Evolutionary conservation across 2,329 filamentous ascomycete species (phyloP), one percentile per base, ranked within the genome.

Genomic region (Gnomoniopsis smithogilvyi): DNA sequence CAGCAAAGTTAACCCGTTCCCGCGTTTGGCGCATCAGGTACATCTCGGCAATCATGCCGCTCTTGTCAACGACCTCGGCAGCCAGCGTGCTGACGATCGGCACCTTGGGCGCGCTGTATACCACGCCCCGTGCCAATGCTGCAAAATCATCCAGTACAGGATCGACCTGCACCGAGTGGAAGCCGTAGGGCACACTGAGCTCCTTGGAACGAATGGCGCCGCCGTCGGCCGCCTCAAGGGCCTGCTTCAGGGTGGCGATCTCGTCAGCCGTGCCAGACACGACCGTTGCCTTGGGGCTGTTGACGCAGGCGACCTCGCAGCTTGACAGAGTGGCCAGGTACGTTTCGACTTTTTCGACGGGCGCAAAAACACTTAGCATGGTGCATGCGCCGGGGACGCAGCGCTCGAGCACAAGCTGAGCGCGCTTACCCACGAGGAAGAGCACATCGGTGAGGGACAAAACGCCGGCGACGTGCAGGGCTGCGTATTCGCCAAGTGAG

Each of bases 401-500:
- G 62, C 82, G 79, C 56, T 81, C 74, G 50, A 85, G 78, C 3
- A 90, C 74, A 15, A 89, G 74, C 67, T 81, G 74, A 19, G 87
- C 87, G 63, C 88, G 80, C 57, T 76, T 72, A 38, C 88, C 87
- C 24, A 90, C 86, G 2, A 91, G 76, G 61, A 84, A 84, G 36
- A 92, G 79, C 67, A 87, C 83, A 67, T 90, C 87, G 62, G 80
- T 80, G 19, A 81, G 83, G 15, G 85, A 87, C 34, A 89, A 74
- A 24, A 90, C 85, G 49, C 86, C 87, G 56, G 87, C 84, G 47
- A 85, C 79, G 64, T 87, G 79, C 2, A 90, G 79, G 51, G 87
- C 87, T 34, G 87, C 86, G 64, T 89, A 89, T 69, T 90, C 87
- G 51, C 87, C 87, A 38, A 90, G 73, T 61, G 84, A 88, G 68